phyloP scores from a whole-genome alignment of 768 basidiomycete species.

The Panus rudis region DNA sequence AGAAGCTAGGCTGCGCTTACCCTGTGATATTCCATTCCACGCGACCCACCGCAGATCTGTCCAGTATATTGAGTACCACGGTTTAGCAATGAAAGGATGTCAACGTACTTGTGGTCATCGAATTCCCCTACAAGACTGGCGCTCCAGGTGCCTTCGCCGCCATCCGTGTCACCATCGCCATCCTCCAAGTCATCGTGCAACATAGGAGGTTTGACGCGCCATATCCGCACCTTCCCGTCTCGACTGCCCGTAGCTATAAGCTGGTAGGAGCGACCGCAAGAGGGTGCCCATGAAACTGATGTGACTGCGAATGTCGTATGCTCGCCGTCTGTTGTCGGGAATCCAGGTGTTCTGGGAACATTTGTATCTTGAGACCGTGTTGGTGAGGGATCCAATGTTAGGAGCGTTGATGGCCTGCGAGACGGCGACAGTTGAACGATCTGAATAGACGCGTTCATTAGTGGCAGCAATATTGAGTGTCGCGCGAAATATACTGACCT shows the following conservation, averaged over 20 bases:
- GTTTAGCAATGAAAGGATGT: not conserved
- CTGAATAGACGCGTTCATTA: constrained; percentile 27
- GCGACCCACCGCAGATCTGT: constrained; percentile 65
- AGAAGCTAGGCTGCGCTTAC: too few relatives aligned
- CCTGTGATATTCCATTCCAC: constrained; percentile 96
- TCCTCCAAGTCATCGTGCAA: constrained; percentile 34
- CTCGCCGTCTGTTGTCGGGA: constrained; percentile 22
- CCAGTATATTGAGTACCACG: not conserved
- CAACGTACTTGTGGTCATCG: constrained; percentile 68
- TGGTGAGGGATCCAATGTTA: constrained; percentile 52
- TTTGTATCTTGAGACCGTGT: constrained; percentile 19
- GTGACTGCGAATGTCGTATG: constrained; percentile 60
- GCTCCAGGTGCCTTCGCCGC: constrained; percentile 56
- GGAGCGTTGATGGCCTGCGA: constrained; percentile 56
- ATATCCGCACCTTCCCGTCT: constrained; percentile 86
- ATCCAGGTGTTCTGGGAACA: constrained; percentile 12
- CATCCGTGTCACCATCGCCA: constrained; percentile 24
- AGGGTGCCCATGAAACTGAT: constrained; percentile 88
- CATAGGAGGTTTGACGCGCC: constrained; percentile 64
- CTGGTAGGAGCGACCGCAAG: constrained; percentile 90
- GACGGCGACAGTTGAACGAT: constrained; percentile 69
- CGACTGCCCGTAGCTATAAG: constrained; percentile 86
- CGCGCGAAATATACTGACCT: constrained; percentile 40
- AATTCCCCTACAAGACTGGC: constrained; percentile 79
- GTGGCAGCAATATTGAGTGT: not conserved